Evolutionary conservation across 495 filamentous ascomycete genomes (phyloP).

Genomic region (Lichenothelia convexa): DNA sequence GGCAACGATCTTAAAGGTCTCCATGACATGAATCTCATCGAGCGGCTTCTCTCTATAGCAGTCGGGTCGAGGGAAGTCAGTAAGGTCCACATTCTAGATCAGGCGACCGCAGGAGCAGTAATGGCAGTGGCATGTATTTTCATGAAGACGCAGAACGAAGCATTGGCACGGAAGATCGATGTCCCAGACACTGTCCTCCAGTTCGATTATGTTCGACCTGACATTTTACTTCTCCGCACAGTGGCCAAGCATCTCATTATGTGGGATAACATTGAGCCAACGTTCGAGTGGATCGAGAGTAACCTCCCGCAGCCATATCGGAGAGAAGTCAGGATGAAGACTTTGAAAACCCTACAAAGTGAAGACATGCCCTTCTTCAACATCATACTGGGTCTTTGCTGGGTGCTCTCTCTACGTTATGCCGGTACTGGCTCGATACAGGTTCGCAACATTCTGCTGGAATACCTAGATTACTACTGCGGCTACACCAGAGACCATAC

Average conservation of each 20-base stretch:
- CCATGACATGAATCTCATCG: constrained; percentile 84
- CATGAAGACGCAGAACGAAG: constrained; percentile 86
- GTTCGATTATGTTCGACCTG: constrained; percentile 87
- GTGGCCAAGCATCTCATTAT: constrained; percentile 84
- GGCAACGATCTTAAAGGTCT: constrained; percentile 75
- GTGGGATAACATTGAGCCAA: constrained; percentile 66
- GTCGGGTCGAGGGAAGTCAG: constrained; percentile 75
- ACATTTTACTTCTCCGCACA: constrained; percentile 78
- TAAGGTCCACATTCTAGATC: constrained; percentile 77
- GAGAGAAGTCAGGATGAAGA: constrained; percentile 31
- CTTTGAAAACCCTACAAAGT: constrained; percentile 39
- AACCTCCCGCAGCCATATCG: constrained; percentile 55
- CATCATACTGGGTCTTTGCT: constrained; percentile 75
- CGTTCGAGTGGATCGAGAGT: constrained; percentile 49
- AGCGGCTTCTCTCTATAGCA: constrained; percentile 68
- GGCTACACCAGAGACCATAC: constrained; percentile 51
- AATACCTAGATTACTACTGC: constrained; percentile 75
- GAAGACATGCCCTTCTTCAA: constrained; percentile 84
- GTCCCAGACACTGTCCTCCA: constrained; percentile 75
- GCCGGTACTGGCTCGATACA: constrained; percentile 59
- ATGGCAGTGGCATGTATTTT: constrained; percentile 86
- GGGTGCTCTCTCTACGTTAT: constrained; percentile 65
- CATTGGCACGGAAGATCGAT: constrained; percentile 82
- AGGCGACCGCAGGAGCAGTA: constrained; percentile 76
- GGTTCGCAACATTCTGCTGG: constrained; percentile 64